Evolutionary conservation across 768 basidiomycete genomes (phyloP).

Genomic region (Tulasnella sp.): DNA sequence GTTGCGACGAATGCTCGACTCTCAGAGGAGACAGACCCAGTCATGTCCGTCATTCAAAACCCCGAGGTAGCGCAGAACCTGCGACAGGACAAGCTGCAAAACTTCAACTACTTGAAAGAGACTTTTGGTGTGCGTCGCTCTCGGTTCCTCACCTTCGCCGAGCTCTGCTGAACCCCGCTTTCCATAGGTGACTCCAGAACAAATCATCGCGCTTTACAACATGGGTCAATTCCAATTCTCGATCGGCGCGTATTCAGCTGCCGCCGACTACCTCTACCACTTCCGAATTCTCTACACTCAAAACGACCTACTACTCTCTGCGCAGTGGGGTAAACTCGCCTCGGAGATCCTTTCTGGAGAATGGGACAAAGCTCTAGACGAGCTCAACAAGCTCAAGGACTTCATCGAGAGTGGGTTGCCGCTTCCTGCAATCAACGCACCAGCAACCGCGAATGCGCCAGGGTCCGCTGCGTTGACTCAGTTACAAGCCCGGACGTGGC

Average conservation of each 20-base stretch:
- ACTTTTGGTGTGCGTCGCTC: constrained; percentile 68
- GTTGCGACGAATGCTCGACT: constrained; percentile 80
- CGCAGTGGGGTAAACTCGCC: constrained; percentile 98
- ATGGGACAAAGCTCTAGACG: constrained; percentile 93
- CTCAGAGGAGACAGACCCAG: constrained; percentile 85
- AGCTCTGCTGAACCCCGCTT: background rate
- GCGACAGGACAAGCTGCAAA: constrained; percentile 96
- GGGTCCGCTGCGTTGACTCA: constrained; percentile 60
- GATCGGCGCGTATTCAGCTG: constrained; percentile 95
- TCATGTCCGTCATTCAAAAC: constrained; percentile 93
- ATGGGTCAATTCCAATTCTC: constrained; percentile 99
- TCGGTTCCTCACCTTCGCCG: background rate
- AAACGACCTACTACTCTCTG: constrained; percentile 86
- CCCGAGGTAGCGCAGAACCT: constrained; percentile 93
- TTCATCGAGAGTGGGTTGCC: constrained; percentile 58
- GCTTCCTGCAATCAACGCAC: constrained; percentile 32
- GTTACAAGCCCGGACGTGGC: constrained; percentile 92
- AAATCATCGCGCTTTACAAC: constrained; percentile 94
- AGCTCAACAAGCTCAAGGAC: constrained; percentile 92
- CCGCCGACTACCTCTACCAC: constrained; percentile 97
- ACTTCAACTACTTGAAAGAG: constrained; percentile 88
- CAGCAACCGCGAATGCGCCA: constrained; percentile 37
- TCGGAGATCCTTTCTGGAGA: constrained; percentile 92
- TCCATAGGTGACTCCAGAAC: constrained; percentile 81
- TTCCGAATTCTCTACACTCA: constrained; percentile 97